Percentiles rank a stretch among this genome's conserved stretches.
phyloP scores from a whole-genome alignment of 2,329 filamentous ascomycete genomes.

The Fusarium sp. region DNA sequence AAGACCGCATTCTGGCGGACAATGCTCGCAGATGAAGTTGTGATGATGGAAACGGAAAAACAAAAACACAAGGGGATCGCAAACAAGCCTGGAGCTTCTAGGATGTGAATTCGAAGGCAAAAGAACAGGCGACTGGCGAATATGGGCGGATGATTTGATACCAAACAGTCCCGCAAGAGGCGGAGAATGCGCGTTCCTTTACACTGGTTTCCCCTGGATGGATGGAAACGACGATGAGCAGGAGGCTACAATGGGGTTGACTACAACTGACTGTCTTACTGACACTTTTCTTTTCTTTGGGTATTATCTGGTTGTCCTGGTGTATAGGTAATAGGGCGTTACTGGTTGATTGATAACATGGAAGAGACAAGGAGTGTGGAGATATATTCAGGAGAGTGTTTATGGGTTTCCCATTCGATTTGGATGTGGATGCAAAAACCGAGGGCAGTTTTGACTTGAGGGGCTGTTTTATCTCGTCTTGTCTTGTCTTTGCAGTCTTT shows the following conservation, averaged over 20 bases:
- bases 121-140: conserved; percentile 1
- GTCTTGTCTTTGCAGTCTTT: background rate
- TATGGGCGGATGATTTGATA: conserved; percentile 13
- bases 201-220: conserved; percentile 7
- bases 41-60: conserved; percentile 16
- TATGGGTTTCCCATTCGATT: background rate
- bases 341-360: conserved; percentile 26
- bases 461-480: background rate
- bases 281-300: conserved; percentile 11
- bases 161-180: conserved; percentile 21
- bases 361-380: conserved; percentile 14
- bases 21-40: background rate
- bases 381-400: background rate
- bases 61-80: conserved; percentile 2
- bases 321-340: conserved; percentile 25
- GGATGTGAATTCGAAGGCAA: background rate
- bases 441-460: background rate
- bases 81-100: conserved; percentile 8
- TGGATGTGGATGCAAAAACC: background rate
- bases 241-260: background rate
- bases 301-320: conserved; percentile 8
- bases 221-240: conserved; percentile 9
- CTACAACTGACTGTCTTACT: conserved; percentile 17
- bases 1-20: conserved; percentile 5
- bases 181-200: conserved; percentile 14